Evolutionary conservation across 2,329 filamentous ascomycete genomes (phyloP).

Genomic region (Neoarthrinium moseri): DNA sequence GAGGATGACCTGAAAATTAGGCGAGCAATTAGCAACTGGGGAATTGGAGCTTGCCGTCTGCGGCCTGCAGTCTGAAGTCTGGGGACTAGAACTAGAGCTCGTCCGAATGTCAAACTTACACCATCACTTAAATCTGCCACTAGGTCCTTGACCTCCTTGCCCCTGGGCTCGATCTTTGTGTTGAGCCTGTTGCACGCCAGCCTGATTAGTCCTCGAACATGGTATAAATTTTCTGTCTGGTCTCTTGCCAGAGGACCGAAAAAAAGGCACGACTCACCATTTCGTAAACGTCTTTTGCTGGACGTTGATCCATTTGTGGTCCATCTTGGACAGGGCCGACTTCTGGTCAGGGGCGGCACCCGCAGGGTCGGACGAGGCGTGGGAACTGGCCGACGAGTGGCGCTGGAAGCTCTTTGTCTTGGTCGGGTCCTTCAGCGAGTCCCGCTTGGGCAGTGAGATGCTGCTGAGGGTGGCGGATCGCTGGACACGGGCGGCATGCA

Average conservation of each 20-base stretch:
- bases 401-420: slow-evolving; percentile 30
- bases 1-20: slow-evolving; percentile 72
- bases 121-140: slow-evolving; percentile 90
- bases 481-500: slow-evolving; percentile 48
- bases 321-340: slow-evolving; percentile 57
- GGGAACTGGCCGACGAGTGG: slow-evolving; percentile 28
- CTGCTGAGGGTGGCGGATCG: slow-evolving; percentile 38
- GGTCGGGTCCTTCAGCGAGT: slow-evolving; percentile 21
- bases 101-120: slow-evolving; percentile 56
- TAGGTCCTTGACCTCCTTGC: slow-evolving; percentile 81
- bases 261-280: slow-evolving; percentile 60
- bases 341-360: slow-evolving; percentile 46
- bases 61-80: no score
- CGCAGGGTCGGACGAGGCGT: slow-evolving; percentile 43
- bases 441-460: slow-evolving; percentile 24
- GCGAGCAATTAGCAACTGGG: no score
- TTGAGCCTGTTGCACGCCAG: slow-evolving; percentile 96
- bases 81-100: no score
- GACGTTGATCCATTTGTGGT: slow-evolving; percentile 68
- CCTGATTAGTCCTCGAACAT: no score
- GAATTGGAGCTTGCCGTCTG: no score
- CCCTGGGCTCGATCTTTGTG: slow-evolving; percentile 80
- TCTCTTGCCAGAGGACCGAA: not conserved
- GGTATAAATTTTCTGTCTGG: no score
- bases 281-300: slow-evolving; percentile 99